These are phyloP conservation scores for Thermochaetoides thermophila DNA, from an alignment of 495 filamentous ascomycete species.

Conservation along the genomic window DNA sequence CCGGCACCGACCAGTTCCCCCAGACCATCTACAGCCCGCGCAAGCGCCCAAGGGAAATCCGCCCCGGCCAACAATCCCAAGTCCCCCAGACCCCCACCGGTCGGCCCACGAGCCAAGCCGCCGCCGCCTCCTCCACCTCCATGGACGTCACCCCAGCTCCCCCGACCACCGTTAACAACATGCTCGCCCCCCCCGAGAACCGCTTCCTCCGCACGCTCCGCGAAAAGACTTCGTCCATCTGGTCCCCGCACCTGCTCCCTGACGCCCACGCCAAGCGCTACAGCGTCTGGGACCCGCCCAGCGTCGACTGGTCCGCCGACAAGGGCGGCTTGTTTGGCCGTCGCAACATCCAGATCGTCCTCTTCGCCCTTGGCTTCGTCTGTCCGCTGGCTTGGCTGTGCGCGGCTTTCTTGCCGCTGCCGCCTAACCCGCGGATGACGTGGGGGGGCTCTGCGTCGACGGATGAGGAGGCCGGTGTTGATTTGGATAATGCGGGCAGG, in stretches of 20 bases:
- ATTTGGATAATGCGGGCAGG: constrained; percentile 1
- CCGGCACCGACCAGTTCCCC: constrained; percentile 33
- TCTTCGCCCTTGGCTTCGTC: constrained; percentile 82
- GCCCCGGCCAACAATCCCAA: constrained; percentile 7
- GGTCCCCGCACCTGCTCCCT: constrained; percentile 59
- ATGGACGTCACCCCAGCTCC: constrained; percentile 21
- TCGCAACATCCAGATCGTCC: constrained; percentile 65
- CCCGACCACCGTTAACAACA: neutral
- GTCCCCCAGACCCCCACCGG: constrained; percentile 1
- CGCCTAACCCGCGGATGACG: constrained; percentile 32
- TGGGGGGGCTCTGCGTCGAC: constrained; percentile 31
- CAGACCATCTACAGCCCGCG: constrained; percentile 37
- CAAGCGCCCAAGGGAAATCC: constrained; percentile 28
- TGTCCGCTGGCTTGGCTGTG: constrained; percentile 83
- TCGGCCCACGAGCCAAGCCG: neutral
- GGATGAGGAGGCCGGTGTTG: neutral
- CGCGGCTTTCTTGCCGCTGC: constrained; percentile 69
- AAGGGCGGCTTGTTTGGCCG: constrained; percentile 45
- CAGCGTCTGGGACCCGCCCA: constrained; percentile 55
- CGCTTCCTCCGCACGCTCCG: constrained; percentile 16
- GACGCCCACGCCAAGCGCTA: constrained; percentile 43
- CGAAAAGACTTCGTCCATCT: constrained; percentile 42
- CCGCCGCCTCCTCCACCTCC: constrained; percentile 9
- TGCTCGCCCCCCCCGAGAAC: constrained; percentile 4
- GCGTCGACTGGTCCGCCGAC: constrained; percentile 46